Evolutionary conservation across 139 green algal species (phyloP), one percentile per base, ranked within the genome.

Genomic region (Dunaliella sp.): DNA sequence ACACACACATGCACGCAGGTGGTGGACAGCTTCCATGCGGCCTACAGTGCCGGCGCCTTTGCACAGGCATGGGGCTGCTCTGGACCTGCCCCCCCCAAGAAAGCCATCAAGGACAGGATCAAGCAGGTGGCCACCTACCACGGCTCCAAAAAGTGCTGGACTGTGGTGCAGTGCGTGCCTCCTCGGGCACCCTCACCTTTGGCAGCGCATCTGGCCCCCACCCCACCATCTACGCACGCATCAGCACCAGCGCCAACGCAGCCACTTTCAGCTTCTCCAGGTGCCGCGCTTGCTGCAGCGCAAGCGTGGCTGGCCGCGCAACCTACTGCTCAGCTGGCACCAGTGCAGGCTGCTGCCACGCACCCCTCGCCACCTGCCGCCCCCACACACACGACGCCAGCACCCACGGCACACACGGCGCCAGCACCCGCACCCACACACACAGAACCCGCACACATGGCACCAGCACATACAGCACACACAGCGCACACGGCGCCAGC

Each of bases 21-120:
- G 37, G 72, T 90, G 3, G 89, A 89, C 0, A 83, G 58, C 12
- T 95, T 95, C 86, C 31, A 91, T 2, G 85, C 89, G 25, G 82
- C 86, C 24, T 80, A 93, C 24, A 79, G 74, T 28, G 65, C 77
- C 1, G 83, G 83, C 26, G 58, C 28, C 75, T 33, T 38, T 2
- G 82, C 35, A 22, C 16, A 26, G 48, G 7, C 16, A 16, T 65
- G 48, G 48, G 48, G 48, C 16, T 65, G 48, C 76, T 77, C 33
- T 90, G 89, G 73, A 35, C 30, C 76, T 37, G 28, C 76, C 76
- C 76, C 92, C 7, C 79, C 83, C 31, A 96, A 96, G 86, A 88
- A 85, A 2, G 90, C 90, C 81, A 85, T 94, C 37, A 85, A 85
- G 3, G 89, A 84, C 36, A 87, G 84, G 78, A 84, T 96, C 33